Percentiles rank a stretch among this genome's conserved stretches.
These are phyloP conservation scores for Annulohypoxylon truncatum DNA, from an alignment of 2,329 filamentous ascomycete species.

Conservation along the genomic window DNA sequence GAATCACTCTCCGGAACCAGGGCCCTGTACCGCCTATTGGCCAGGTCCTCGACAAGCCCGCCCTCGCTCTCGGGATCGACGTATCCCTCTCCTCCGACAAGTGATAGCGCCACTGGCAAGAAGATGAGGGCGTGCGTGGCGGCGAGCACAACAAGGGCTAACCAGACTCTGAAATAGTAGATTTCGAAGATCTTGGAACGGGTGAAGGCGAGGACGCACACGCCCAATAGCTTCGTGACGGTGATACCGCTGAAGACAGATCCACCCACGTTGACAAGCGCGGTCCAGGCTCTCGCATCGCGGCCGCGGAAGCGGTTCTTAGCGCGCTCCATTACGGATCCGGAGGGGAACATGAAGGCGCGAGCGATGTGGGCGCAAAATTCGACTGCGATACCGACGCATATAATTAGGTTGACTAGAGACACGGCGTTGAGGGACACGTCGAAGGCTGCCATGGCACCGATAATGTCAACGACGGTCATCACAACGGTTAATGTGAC, in stretches of 20 bases:
- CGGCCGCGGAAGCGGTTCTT: constrained; percentile 81
- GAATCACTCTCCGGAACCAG: constrained; percentile 82
- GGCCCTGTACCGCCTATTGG: constrained; percentile 80
- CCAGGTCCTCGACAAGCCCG: constrained; percentile 89
- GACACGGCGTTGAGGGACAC: constrained; percentile 96
- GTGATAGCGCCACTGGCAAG: constrained; percentile 86
- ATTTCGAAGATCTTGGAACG: constrained; percentile 99
- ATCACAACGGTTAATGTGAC: constrained; percentile 90
- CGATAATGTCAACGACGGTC: constrained; percentile 94
- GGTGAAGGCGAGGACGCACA: constrained; percentile 92
- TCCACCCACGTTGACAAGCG: constrained; percentile 92
- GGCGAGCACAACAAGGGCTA: constrained; percentile 89
- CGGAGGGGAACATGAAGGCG: constrained; percentile 93
- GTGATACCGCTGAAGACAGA: constrained; percentile 98
- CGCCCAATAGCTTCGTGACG: constrained; percentile 92
- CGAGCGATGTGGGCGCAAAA: constrained; percentile 98
- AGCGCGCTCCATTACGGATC: constrained; percentile 82
- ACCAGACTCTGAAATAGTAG: constrained; percentile 98
- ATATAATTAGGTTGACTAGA: constrained; percentile 96
- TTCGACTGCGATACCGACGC: constrained; percentile 94
- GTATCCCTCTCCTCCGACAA: constrained; percentile 88
- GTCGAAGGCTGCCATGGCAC: constrained; percentile 88
- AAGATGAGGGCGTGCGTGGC: constrained; percentile 91
- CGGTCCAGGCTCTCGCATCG: constrained; percentile 90
- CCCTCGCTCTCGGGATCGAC: constrained; percentile 88